phyloP scores from a whole-genome alignment of 495 filamentous ascomycete genomes.

The Aspergillus steynii region DNA sequence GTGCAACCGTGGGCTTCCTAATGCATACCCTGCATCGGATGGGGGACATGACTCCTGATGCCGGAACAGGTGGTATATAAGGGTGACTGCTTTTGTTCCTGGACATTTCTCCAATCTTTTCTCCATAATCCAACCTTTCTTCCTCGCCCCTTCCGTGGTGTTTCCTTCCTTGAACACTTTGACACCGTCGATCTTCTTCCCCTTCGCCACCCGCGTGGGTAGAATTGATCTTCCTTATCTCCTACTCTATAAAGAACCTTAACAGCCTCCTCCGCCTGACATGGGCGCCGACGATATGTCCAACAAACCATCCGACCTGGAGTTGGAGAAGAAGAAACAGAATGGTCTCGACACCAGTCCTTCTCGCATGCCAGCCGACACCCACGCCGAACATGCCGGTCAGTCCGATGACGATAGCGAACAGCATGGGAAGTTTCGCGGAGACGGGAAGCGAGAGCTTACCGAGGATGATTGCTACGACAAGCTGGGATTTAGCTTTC shows the following conservation, averaged over 20 bases:
- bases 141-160: not conserved
- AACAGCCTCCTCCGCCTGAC: not conserved
- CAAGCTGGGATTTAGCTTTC: slow-evolving; percentile 65
- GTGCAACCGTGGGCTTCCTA: slow-evolving; percentile 6
- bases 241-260: not conserved
- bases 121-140: not conserved
- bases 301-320: not conserved
- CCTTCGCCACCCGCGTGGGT: not conserved
- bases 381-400: slow-evolving; percentile 24
- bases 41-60: not conserved
- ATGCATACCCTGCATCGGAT: slow-evolving; percentile 3
- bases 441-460: slow-evolving; percentile 56
- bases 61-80: slow-evolving; percentile 4
- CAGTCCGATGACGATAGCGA: slow-evolving; percentile 23
- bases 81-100: not conserved
- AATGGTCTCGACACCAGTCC: slow-evolving; percentile 9
- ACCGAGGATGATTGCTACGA: slow-evolving; percentile 63
- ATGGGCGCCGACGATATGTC: slow-evolving; percentile 8
- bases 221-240: not conserved
- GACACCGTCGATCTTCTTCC: not conserved
- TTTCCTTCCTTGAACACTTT: not conserved
- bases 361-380: slow-evolving; percentile 12
- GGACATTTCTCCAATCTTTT: not conserved
- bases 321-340: slow-evolving; percentile 10
- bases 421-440: slow-evolving; percentile 6